Percentiles rank a stretch among this genome's conserved stretches.
These are phyloP conservation scores for Pedinophyceae sp. DNA, from an alignment of 139 green algal genomes.

Conservation along the genomic window DNA sequence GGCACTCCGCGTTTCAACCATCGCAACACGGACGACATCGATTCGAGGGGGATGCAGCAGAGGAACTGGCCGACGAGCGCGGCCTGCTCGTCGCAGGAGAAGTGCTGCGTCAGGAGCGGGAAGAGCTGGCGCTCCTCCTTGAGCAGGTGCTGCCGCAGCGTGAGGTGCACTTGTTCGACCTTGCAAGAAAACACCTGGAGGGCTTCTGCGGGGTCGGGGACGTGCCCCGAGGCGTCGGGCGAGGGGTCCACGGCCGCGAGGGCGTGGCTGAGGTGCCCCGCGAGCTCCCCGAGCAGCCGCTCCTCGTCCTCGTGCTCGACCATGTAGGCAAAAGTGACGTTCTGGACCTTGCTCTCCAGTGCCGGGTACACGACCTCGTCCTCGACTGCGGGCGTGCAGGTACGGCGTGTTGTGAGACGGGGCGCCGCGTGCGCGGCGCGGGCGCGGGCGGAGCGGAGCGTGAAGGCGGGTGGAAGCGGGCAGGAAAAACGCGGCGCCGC, in stretches of 20 bases:
- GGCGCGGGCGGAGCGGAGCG: too few species aligned
- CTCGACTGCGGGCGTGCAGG: conserved; percentile 69
- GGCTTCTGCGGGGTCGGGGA: background rate
- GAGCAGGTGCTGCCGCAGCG: conserved; percentile 74
- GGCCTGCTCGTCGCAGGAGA: conserved; percentile 16
- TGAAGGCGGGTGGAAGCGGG: too few species aligned
- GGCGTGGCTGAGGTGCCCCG: conserved; percentile 2
- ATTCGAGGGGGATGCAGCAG: conserved; percentile 77
- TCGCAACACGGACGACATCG: conserved; percentile 15
- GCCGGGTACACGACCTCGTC: conserved; percentile 86
- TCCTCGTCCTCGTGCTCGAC: conserved; percentile 85
- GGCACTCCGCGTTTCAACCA: conserved; percentile 9
- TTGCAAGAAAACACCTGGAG: conserved; percentile 17
- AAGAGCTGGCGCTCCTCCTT: conserved; percentile 96
- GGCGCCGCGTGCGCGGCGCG: too few species aligned
- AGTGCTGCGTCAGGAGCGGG: conserved; percentile 78
- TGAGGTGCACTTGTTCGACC: conserved; percentile 65
- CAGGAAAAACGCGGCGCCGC: too few species aligned
- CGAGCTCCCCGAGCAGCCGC: background rate
- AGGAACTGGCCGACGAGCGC: conserved; percentile 61
- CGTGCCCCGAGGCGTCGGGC: background rate
- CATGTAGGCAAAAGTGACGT: conserved; percentile 70
- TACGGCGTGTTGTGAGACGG: too few species aligned
- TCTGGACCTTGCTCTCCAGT: conserved; percentile 38
- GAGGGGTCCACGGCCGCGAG: conserved; percentile 2